These are phyloP conservation scores for Akanthomyces lecanii DNA, from an alignment of 2,329 filamentous ascomycete genomes.

Conservation along the genomic window DNA sequence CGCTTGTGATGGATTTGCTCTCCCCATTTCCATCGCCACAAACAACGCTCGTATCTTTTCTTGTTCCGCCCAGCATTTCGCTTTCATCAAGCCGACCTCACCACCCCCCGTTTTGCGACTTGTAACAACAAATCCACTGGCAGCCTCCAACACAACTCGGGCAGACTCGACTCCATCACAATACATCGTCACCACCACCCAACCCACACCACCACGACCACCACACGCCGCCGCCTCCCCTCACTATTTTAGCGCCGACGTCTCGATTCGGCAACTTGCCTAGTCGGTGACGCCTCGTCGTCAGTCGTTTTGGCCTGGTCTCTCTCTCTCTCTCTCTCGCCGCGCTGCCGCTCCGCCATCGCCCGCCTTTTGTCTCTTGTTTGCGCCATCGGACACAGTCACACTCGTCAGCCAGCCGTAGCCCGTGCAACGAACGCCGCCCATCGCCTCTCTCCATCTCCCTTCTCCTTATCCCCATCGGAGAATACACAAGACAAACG, in stretches of 20 bases:
- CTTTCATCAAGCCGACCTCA: neutral
- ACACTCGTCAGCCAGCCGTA: slow-evolving; percentile 8
- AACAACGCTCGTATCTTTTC: neutral
- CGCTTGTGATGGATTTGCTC: neutral
- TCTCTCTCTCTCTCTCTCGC: neutral
- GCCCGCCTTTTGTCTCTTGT: slow-evolving; percentile 5
- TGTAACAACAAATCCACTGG: neutral
- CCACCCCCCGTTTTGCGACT: neutral
- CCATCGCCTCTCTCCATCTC: neutral
- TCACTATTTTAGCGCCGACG: slow-evolving; percentile 16
- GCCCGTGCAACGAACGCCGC: slow-evolving; percentile 1
- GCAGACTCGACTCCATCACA: neutral
- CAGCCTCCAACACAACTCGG: neutral
- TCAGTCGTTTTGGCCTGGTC: slow-evolving; percentile 1
- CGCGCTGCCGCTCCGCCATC: neutral
- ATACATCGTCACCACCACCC: neutral
- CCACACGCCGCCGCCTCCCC: neutral
- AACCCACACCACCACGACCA: neutral
- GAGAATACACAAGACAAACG: neutral
- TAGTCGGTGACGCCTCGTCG: slow-evolving; percentile 13
- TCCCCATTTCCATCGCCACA: neutral
- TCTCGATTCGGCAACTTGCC: slow-evolving; percentile 16
- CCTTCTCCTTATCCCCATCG: neutral
- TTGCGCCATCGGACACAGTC: slow-evolving; percentile 12
- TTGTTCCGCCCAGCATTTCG: neutral